Evolutionary conservation across 805 yeast genomes (phyloP), one percentile per base, ranked within the genome.

Genomic region (Suhomyces vadensis): DNA sequence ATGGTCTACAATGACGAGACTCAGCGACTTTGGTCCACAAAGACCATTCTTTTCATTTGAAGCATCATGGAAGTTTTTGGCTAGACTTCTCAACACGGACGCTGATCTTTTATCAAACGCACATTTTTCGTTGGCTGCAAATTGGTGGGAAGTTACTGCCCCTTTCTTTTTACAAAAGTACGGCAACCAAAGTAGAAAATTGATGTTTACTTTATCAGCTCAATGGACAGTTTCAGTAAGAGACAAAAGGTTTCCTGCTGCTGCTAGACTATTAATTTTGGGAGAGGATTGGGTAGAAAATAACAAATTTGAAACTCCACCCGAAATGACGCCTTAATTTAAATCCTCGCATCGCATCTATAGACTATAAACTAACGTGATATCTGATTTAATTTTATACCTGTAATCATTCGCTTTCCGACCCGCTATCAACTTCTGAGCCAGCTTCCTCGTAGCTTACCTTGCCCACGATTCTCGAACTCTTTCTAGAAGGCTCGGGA

Each of bases 131-230:
- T 78, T 85, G 1, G 74, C 82, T 3, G 83, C 88, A 2, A 79
- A 85, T 25, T 91, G 97, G 97, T 89, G 97, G 96, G 98, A 94
- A 52, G 81, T 90, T 4, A 74, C 85, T 39, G 91, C 87, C 0
- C 49, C 53, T 6, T 72, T 80, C 33, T 78, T 92, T 44, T 42
- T 74, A 6, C 56, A 58, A 7, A 75, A 73, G 1, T 92, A 82
- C 61, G 90, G 91, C 0, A 63, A 50, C 4, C 98, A 92, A 66
- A 94, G 80, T 3, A 43, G 36, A 4, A 94, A 94, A 60, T 43
- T 89, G 22, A 53, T 90, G 46, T 53, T 50, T 6, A 50, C 77
- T 8, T 58, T 80, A 5, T 73, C 77, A 45, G 59, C 57, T 3
- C 70, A 63, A 1, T 83, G 90, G 82, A 75, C 88, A 0, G 46